Evolutionary conservation across 2,329 filamentous ascomycete genomes (phyloP).

Genomic region (Scolecobasidium constrictum): DNA sequence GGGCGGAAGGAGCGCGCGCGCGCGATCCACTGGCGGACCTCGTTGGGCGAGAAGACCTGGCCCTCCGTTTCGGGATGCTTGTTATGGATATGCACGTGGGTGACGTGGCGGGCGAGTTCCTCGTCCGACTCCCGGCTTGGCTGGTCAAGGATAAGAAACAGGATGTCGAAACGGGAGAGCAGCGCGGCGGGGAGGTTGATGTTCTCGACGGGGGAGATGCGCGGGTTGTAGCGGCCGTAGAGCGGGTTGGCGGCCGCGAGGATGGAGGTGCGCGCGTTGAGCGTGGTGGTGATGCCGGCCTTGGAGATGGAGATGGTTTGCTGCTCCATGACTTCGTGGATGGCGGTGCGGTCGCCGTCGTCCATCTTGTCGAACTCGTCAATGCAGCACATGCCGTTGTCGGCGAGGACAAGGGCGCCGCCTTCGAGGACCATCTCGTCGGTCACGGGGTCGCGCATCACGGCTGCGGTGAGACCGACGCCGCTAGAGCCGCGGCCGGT

Average conservation of each 20-base stretch:
- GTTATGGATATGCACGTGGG: slow-evolving; percentile 95
- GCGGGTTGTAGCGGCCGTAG: slow-evolving; percentile 96
- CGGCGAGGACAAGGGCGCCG: slow-evolving; percentile 66
- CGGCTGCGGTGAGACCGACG: slow-evolving; percentile 71
- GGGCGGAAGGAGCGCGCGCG: slow-evolving; percentile 85
- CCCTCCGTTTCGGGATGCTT: slow-evolving; percentile 50
- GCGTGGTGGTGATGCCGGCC: slow-evolving; percentile 89
- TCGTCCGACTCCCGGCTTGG: slow-evolving; percentile 83
- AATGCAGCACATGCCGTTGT: slow-evolving; percentile 78
- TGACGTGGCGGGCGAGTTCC: slow-evolving; percentile 88
- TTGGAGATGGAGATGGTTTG: slow-evolving; percentile 81
- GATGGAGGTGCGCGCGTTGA: slow-evolving; percentile 93
- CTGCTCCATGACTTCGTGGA: slow-evolving; percentile 84
- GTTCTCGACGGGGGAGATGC: slow-evolving; percentile 94
- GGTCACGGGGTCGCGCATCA: slow-evolving; percentile 75
- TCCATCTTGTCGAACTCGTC: slow-evolving; percentile 89
- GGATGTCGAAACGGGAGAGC: slow-evolving; percentile 90
- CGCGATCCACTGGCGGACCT: slow-evolving; percentile 93
- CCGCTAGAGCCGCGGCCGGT: slow-evolving; percentile 72
- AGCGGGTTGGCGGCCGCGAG: slow-evolving; percentile 93
- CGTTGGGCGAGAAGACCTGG: slow-evolving; percentile 71
- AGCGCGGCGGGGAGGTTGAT: slow-evolving; percentile 98
- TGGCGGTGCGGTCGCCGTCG: slow-evolving; percentile 69
- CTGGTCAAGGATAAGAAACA: slow-evolving; percentile 94
- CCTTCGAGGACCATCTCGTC: slow-evolving; percentile 79